phyloP scores from a whole-genome alignment of 176 grass and related monocot genomes.

The Juncus inflexus region DNA sequence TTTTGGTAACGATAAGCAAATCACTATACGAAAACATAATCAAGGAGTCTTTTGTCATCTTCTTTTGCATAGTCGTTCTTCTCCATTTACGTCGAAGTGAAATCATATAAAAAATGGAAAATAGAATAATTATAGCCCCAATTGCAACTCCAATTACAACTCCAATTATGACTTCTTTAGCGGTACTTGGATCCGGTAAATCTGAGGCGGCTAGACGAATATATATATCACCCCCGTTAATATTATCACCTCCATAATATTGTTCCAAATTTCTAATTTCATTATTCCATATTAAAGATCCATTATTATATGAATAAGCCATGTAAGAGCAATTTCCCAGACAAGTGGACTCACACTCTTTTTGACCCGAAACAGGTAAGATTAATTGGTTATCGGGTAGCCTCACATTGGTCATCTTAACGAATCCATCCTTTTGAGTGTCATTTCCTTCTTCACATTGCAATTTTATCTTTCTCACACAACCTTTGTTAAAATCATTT shows the following conservation, averaged over 20 bases:
- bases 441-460: slow-evolving; percentile 8
- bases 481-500: slow-evolving; percentile 24
- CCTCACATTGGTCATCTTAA: slow-evolving; percentile 16
- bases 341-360: slow-evolving; percentile 38
- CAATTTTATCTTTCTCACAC: slow-evolving; percentile 17
- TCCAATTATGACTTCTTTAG: background rate
- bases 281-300: slow-evolving; percentile 37
- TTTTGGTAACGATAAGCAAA: slow-evolving; percentile 36
- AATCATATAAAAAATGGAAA: background rate
- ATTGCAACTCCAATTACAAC: background rate
- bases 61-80: background rate
- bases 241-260: background rate
- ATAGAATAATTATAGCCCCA: background rate
- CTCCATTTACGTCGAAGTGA: background rate
- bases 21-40: slow-evolving; percentile 31
- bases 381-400: background rate
- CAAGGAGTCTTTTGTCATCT: slow-evolving; percentile 2
- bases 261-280: slow-evolving; percentile 29
- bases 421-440: slow-evolving; percentile 25
- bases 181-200: background rate
- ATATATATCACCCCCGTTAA: slow-evolving; percentile 17
- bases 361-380: background rate
- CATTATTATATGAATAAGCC: slow-evolving; percentile 33
- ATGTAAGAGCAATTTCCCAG: slow-evolving; percentile 39
- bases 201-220: slow-evolving; percentile 38